Conservation (phyloP, 1,139 yeast species). For the Taiozyma sp. region DNA sequence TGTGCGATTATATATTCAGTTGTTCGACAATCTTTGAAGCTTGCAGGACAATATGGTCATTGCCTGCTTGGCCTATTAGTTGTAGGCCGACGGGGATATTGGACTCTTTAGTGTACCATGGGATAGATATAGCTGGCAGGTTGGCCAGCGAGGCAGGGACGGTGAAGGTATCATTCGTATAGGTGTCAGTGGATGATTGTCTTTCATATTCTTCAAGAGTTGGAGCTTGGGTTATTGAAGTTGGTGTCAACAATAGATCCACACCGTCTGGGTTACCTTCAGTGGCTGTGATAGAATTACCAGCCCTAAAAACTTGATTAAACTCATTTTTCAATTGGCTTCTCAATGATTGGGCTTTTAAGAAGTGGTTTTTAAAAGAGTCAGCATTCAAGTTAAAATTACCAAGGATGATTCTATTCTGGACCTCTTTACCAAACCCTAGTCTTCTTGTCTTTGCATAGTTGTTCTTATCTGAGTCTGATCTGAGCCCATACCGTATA, state of each 20-base stretch:
- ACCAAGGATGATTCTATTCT: constrained; percentile 78
- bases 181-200: constrained; percentile 54
- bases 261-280: constrained; percentile 34
- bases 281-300: constrained; percentile 37
- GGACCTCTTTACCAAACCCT: constrained; percentile 80
- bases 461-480: constrained; percentile 34
- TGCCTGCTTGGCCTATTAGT: constrained; percentile 81
- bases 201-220: constrained; percentile 39
- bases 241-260: constrained; percentile 73
- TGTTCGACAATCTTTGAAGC: constrained; percentile 18
- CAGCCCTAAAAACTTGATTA: constrained; percentile 52
- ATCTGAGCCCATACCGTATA: constrained; percentile 68
- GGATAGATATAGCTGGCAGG: constrained; percentile 77
- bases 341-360: constrained; percentile 71
- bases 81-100: constrained; percentile 62
- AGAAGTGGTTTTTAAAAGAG: constrained; percentile 69
- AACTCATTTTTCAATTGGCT: constrained; percentile 58
- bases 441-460: constrained; percentile 56
- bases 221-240: constrained; percentile 61
- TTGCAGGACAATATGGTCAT: constrained; percentile 59
- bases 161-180: constrained; percentile 78
- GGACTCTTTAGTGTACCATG: constrained; percentile 37
- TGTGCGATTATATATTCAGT: constrained; percentile 1
- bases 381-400: constrained; percentile 77
- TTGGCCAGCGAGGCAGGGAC: constrained; percentile 94